Percentiles rank a stretch among this genome's conserved stretches.
phyloP scores from a whole-genome alignment of 2,329 filamentous ascomycete genomes.

The Phialophora chinensis region DNA sequence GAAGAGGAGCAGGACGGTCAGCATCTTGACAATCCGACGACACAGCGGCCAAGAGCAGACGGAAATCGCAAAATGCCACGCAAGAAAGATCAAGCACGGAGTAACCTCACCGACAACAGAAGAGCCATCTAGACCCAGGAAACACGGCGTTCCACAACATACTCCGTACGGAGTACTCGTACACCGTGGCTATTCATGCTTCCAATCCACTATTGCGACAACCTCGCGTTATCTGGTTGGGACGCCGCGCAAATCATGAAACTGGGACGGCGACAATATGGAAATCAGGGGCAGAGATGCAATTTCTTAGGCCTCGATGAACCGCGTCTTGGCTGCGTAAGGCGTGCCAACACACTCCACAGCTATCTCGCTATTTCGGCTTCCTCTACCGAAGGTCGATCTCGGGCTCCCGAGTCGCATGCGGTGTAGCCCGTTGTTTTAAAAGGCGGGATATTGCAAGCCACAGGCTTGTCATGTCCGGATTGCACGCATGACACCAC shows the following conservation, averaged over 20 bases:
- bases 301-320: not conserved
- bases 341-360: slow-evolving; percentile 4
- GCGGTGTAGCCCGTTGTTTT: not conserved
- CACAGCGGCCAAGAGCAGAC: not conserved
- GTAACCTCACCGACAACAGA: not conserved
- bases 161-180: too few relatives aligned
- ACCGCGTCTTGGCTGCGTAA: not conserved
- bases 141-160: not conserved
- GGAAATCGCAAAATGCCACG: not conserved
- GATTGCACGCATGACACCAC: not conserved
- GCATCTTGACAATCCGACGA: not conserved
- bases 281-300: not conserved
- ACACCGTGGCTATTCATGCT: too few relatives aligned
- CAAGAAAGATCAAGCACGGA: not conserved
- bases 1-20: slow-evolving; percentile 2
- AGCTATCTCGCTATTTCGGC: not conserved
- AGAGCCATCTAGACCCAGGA: not conserved
- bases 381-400: not conserved
- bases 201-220: not conserved
- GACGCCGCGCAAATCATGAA: not conserved
- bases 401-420: not conserved
- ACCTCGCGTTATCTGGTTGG: not conserved
- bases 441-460: not conserved
- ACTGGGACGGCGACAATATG: not conserved
- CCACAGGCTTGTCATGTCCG: not conserved